A percentile compares a stretch with the other conserved stretches of the same genome.
phyloP scores from a whole-genome alignment of 441 rosid species.

The Capsella rubella region DNA sequence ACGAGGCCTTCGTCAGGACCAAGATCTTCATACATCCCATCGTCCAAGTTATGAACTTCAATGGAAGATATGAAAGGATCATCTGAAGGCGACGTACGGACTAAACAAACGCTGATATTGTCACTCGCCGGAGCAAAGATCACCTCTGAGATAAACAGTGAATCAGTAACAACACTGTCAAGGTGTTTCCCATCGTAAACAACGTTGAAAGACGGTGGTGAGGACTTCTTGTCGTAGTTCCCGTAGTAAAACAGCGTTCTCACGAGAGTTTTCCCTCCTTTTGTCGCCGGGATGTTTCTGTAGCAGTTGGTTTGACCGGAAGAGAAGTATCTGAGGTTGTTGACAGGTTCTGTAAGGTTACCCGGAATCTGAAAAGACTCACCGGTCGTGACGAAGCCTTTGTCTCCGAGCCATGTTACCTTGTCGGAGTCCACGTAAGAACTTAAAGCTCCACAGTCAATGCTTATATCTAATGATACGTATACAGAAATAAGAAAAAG shows the following conservation, averaged over 20 bases:
- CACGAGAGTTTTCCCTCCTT: conserved; percentile 45
- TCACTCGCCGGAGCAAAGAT: conserved; percentile 42
- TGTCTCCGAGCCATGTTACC: conserved; percentile 54
- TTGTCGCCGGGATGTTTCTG: conserved; percentile 24
- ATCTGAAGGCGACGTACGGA: conserved; percentile 48
- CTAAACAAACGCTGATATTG: conserved; percentile 50
- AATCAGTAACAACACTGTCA: conserved; percentile 41
- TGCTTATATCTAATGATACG: conserved; percentile 35
- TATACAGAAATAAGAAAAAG: not conserved
- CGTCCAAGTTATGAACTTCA: conserved; percentile 47
- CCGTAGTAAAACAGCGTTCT: conserved; percentile 41
- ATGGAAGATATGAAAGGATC: conserved; percentile 59
- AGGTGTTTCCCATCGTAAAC: conserved; percentile 56
- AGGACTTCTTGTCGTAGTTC: conserved; percentile 53
- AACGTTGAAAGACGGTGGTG: conserved; percentile 59
- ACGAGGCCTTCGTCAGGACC: conserved; percentile 43
- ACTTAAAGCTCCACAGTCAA: conserved; percentile 58
- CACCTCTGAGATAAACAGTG: conserved; percentile 40
- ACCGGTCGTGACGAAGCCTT: conserved; percentile 37
- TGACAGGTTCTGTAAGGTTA: conserved; percentile 23
- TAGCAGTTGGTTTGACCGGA: conserved; percentile 58
- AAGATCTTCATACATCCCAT: conserved; percentile 46
- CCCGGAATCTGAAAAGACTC: conserved; percentile 13
- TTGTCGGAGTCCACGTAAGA: conserved; percentile 37
- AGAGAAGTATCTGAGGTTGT: conserved; percentile 54